phyloP scores from a whole-genome alignment of 352 stramenopile species.

The Globisporangium orthogonon region DNA sequence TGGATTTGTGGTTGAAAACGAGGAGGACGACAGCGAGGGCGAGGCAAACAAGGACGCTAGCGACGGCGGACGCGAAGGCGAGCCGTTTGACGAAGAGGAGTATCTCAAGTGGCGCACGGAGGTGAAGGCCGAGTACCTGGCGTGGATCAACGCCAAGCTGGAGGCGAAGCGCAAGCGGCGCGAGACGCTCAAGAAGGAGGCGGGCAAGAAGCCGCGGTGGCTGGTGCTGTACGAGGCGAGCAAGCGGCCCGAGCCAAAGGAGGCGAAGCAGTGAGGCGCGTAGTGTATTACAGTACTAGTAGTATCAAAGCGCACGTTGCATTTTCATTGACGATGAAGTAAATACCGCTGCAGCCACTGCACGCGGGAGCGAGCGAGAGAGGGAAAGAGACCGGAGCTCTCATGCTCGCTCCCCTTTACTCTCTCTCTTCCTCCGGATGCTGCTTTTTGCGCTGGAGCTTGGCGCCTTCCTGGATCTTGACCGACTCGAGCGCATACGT shows the following conservation, averaged over 20 bases:
- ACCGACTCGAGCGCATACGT: slow-evolving; percentile 63
- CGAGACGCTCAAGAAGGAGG: slow-evolving; percentile 36
- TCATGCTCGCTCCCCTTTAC: not conserved
- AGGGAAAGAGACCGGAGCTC: no score
- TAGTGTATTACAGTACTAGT: no score
- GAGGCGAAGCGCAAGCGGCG: slow-evolving; percentile 41
- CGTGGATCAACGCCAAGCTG: slow-evolving; percentile 60
- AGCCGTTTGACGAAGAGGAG: slow-evolving; percentile 44
- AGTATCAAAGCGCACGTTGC: not conserved
- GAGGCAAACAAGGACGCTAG: slow-evolving; percentile 22
- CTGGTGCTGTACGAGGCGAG: slow-evolving; percentile 64
- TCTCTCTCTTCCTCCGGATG: not conserved
- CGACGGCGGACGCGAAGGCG: slow-evolving; percentile 5
- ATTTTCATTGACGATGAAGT: not conserved
- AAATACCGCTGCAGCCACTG: not conserved
- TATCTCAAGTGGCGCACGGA: slow-evolving; percentile 64
- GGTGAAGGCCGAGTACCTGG: slow-evolving; percentile 68
- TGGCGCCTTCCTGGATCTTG: slow-evolving; percentile 39
- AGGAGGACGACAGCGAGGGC: not conserved
- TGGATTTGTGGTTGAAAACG: slow-evolving; percentile 5
- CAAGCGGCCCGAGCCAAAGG: slow-evolving; percentile 26
- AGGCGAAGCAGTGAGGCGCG: slow-evolving; percentile 11
- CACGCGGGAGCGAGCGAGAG: no score
- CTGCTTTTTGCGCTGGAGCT: slow-evolving; percentile 19
- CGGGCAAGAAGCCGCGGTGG: slow-evolving; percentile 60